Conservation (phyloP, 805 yeast species). For the Candida nitratophila region DNA sequence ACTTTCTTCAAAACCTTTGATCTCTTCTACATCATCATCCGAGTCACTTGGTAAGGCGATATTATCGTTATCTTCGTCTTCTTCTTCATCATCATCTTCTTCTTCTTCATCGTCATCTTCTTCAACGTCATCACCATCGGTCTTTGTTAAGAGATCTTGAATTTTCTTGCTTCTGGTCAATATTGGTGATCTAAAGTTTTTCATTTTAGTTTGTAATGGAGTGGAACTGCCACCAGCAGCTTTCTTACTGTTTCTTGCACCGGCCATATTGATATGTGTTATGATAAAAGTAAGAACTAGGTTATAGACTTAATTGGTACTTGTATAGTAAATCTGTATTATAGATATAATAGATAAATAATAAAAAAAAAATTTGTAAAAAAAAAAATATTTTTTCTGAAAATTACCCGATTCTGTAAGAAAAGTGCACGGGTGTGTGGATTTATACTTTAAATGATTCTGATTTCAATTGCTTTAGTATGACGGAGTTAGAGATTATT, state of each 20-base stretch:
- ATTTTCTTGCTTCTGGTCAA: constrained; percentile 8
- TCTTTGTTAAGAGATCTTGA: constrained; percentile 3
- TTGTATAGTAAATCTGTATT: background rate
- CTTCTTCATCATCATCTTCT: constrained; percentile 7
- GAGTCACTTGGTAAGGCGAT: constrained; percentile 13
- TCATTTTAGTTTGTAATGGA: background rate
- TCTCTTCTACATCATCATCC: constrained; percentile 10
- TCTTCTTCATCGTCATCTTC: background rate
- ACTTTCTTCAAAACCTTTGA: constrained; percentile 24
- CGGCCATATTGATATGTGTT: background rate
- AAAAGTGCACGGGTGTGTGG: too few species aligned
- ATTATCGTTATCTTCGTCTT: constrained; percentile 22
- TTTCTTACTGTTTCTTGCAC: background rate
- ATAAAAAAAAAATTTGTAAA: background rate
- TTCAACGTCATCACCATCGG: background rate
- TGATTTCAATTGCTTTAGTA: too few species aligned
- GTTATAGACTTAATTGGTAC: too few species aligned
- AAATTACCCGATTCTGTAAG: background rate
- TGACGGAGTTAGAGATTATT: too few species aligned
- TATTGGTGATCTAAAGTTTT: constrained; percentile 1
- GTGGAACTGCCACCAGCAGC: background rate
- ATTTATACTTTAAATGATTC: too few species aligned
- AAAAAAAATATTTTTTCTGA: background rate
- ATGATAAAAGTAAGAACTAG: too few species aligned
- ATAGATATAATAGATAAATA: background rate